Conservation (phyloP, 768 basidiomycete species). For the Phanerochaete carnosa region DNA sequence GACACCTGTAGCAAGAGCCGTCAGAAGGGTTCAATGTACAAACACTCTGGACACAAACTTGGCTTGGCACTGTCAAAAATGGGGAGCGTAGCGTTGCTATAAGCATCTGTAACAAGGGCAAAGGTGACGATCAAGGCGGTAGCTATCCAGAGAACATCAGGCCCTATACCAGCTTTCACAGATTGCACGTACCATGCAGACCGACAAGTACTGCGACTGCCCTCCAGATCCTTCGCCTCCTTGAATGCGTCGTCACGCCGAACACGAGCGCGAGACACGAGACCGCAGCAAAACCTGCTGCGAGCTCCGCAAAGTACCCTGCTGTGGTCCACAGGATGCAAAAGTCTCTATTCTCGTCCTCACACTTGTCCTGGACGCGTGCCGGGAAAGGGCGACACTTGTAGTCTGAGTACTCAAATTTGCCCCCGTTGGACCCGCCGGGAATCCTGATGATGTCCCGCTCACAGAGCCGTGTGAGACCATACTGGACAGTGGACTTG, state of each 20-base stretch:
- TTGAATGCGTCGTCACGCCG: constrained; percentile 69
- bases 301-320: constrained; percentile 60
- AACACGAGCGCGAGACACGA: constrained; percentile 58
- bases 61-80: constrained; percentile 56
- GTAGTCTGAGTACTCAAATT: constrained; percentile 49
- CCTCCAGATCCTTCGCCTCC: constrained; percentile 74
- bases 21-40: not conserved
- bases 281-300: constrained; percentile 58
- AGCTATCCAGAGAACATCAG: constrained; percentile 33
- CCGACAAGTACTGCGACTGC: constrained; percentile 63
- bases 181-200: constrained; percentile 47
- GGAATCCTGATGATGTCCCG: constrained; percentile 47
- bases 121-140: constrained; percentile 60
- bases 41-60: constrained; percentile 42
- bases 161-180: not conserved
- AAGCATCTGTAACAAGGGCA: constrained; percentile 59
- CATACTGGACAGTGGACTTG: constrained; percentile 51
- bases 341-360: constrained; percentile 51
- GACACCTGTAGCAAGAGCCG: constrained; percentile 40
- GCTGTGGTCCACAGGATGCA: constrained; percentile 74
- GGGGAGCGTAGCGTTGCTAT: constrained; percentile 41
- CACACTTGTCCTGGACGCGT: constrained; percentile 43
- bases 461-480: constrained; percentile 57
- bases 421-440: constrained; percentile 37
- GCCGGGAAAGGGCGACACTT: constrained; percentile 66